These are phyloP conservation scores for Acer negundo DNA, from an alignment of 345 rosid genomes.

Conservation along the genomic window DNA sequence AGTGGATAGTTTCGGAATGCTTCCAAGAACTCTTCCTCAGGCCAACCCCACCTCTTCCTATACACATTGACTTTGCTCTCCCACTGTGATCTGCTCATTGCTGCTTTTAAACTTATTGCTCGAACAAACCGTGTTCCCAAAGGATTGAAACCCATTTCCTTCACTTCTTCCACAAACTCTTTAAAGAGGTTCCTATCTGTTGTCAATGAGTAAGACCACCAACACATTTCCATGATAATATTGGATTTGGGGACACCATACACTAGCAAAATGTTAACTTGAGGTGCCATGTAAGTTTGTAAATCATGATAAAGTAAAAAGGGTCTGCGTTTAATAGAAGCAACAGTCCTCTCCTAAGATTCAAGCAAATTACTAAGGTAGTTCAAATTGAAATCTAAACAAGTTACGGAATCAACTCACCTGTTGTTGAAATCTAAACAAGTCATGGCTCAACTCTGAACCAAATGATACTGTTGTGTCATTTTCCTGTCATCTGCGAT, in stretches of 20 bases:
- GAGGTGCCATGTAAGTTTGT: neutral
- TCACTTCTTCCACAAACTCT: slow-evolving; percentile 24
- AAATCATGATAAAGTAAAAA: neutral
- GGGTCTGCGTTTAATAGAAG: neutral
- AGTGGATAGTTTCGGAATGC: slow-evolving; percentile 19
- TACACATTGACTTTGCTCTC: slow-evolving; percentile 15
- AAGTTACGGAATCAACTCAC: too few species aligned
- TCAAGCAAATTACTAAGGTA: slow-evolving; percentile 18
- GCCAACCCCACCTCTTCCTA: slow-evolving; percentile 33
- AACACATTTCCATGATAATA: neutral
- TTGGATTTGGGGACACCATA: slow-evolving; percentile 15
- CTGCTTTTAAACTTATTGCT: slow-evolving; percentile 9
- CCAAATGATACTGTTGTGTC: too few species aligned
- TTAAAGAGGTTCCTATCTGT: neutral
- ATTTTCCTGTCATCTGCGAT: too few species aligned
- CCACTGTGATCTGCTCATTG: slow-evolving; percentile 7
- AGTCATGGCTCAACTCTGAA: too few species aligned
- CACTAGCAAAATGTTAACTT: slow-evolving; percentile 19
- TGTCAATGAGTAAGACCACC: neutral
- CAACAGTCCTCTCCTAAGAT: slow-evolving; percentile 15
- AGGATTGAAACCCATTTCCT: slow-evolving; percentile 32
- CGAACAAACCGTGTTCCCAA: slow-evolving; percentile 2
- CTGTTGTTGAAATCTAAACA: too few species aligned
- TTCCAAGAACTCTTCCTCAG: slow-evolving; percentile 17
- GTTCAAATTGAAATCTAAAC: neutral